These are phyloP conservation scores for Pseudogymnoascus sp. DNA, from an alignment of 2,329 filamentous ascomycete species.

Conservation along the genomic window DNA sequence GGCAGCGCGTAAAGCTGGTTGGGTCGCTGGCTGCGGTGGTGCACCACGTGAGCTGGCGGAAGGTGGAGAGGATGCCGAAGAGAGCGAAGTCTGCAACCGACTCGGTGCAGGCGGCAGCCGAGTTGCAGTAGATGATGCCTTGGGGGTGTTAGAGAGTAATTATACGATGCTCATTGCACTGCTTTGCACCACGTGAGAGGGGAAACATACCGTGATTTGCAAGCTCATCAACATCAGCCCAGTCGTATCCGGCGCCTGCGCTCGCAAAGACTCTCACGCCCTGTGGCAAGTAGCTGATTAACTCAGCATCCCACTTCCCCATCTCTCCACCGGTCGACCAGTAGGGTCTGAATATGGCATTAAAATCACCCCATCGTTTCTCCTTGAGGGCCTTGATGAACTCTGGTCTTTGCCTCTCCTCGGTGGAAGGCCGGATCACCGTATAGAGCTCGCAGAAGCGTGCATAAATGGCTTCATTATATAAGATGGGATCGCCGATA, in stretches of 20 bases:
- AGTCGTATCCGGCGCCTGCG: constrained; percentile 58
- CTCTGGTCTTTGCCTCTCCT: constrained; percentile 44
- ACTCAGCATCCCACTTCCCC: constrained; percentile 54
- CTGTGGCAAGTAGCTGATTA: constrained; percentile 47
- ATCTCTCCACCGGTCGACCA: constrained; percentile 61
- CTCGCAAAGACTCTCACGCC: constrained; percentile 52
- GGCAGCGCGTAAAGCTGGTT: constrained; percentile 48
- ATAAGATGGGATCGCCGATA: constrained; percentile 30
- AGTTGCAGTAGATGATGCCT: constrained; percentile 66
- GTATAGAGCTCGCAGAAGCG: constrained; percentile 35
- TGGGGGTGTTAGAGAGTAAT: neutral
- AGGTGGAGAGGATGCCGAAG: constrained; percentile 62
- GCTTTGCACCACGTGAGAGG: neutral
- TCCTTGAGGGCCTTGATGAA: constrained; percentile 46
- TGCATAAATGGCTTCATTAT: constrained; percentile 24
- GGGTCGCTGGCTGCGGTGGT: constrained; percentile 23
- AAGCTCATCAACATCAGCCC: constrained; percentile 54
- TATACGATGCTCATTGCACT: neutral
- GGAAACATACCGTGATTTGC: constrained; percentile 43
- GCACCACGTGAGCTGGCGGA: constrained; percentile 59
- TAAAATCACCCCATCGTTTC: constrained; percentile 48
- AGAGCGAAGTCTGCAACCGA: constrained; percentile 67
- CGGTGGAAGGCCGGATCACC: constrained; percentile 43
- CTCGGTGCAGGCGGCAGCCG: constrained; percentile 61
- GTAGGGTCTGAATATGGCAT: constrained; percentile 48